phyloP scores from a whole-genome alignment of 371 early-diverging fungal species.

The Dentiscutata heterogama region DNA sequence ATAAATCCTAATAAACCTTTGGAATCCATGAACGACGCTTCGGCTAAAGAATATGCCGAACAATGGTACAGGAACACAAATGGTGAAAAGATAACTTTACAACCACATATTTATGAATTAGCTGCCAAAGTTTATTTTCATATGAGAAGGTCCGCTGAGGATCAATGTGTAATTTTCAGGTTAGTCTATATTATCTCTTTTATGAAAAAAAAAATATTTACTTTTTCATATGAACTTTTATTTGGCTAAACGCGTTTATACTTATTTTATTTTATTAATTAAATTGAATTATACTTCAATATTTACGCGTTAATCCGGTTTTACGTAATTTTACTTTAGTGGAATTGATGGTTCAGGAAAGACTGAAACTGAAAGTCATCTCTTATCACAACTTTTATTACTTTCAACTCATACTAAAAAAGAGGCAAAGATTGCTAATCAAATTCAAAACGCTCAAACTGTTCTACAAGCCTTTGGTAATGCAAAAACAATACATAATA shows the following conservation, averaged over 20 bases:
- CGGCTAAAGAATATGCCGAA: slow-evolving; percentile 59
- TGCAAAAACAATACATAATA: slow-evolving; percentile 74
- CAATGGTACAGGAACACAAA: slow-evolving; percentile 53
- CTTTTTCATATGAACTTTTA: neutral
- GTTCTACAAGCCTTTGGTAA: slow-evolving; percentile 85
- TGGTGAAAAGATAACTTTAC: slow-evolving; percentile 46
- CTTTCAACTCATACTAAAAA: slow-evolving; percentile 78
- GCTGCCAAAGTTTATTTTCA: slow-evolving; percentile 76
- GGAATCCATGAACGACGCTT: slow-evolving; percentile 56
- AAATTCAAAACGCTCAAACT: slow-evolving; percentile 73
- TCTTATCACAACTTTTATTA: slow-evolving; percentile 74
- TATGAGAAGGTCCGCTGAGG: slow-evolving; percentile 87
- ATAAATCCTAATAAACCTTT: slow-evolving; percentile 57
- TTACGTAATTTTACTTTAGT: slow-evolving; percentile 53
- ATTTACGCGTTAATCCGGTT: neutral
- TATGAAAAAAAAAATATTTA: neutral
- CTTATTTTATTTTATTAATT: no score
- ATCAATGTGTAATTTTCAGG: slow-evolving; percentile 81
- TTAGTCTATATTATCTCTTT: slow-evolving; percentile 51
- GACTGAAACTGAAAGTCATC: slow-evolving; percentile 70
- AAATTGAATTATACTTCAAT: no score
- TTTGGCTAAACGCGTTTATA: no score
- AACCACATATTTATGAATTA: slow-evolving; percentile 71
- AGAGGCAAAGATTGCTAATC: slow-evolving; percentile 75
- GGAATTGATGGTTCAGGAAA: slow-evolving; percentile 92